Base-by-base conservation (phyloP, 805 yeast species). In the Sugiyamaella mastotermitis region DNA sequence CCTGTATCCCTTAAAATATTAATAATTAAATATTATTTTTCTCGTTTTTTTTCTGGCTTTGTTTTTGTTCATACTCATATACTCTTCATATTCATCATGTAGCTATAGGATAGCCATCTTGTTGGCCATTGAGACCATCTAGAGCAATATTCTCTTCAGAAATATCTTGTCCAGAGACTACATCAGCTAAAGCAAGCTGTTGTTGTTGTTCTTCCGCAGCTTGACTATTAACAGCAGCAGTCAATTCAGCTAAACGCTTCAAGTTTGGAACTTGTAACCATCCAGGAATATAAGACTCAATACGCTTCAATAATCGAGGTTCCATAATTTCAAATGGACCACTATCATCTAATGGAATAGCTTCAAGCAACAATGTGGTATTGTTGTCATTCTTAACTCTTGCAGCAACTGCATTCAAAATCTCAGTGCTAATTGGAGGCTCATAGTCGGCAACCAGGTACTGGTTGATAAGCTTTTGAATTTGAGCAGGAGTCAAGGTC, bases 371-470 rank as follows among this genome's bases (percentile, higher is more conserved):
- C 29, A 65, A 47, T 22, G 54, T 51, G 30, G 56, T 57, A 27
- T 55, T 49, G 26, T 46, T 40, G 13, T 36, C 39, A 36, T 52
- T 56, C 49, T 50, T 48, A 28, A 64, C 65, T 26, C 58, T 46
- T 18, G 53, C 38, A 13, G 96, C 94, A 41, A 90, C 84, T 23
- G 78, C 79, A 51, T 80, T 78, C 47, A 85, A 71, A 37, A 88
- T 86, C 39, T 78, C 82, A 29, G 84, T 80, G 11, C 90, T 79
- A 44, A 90, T 80, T 31, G 97, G 97, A 2, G 86, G 75, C 65
- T 92, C 98, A 57, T 90, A 92, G 56, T 90, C 97, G 7, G 96
- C 95, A 47, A 82, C 83, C 46, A 78, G 78, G 57, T 94, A 92
- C 58, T 84, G 94, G 11, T 90, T 72, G 48, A 92, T 80, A 57